Conservation (phyloP, 2,329 filamentous ascomycete genomes). For the Claviceps sp. region DNA sequence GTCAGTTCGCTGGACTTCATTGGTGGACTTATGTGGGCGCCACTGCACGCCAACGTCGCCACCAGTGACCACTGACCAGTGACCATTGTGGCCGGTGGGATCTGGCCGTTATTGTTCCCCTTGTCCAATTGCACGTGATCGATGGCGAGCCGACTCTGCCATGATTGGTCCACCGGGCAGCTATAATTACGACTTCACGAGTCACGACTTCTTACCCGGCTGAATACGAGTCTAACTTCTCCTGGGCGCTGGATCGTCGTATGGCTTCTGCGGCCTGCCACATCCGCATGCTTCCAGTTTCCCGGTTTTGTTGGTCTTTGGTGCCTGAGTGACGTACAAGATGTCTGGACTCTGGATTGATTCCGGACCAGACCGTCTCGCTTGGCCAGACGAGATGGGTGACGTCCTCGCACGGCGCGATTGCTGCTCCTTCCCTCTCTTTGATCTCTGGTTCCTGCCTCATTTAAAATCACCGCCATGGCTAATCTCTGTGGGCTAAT, state of each 20-base stretch:
- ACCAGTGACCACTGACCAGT: too few species aligned
- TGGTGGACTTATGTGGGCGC: too few species aligned
- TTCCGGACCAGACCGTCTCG: neutral
- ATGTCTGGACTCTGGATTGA: too few species aligned
- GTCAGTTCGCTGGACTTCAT: too few species aligned
- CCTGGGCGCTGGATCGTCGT: neutral
- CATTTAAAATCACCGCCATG: neutral
- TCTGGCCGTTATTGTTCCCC: too few species aligned
- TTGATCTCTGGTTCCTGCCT: neutral
- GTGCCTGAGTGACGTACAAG: neutral
- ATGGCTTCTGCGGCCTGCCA: neutral
- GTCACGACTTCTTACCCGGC: neutral
- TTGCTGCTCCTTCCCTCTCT: neutral
- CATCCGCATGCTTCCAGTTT: neutral
- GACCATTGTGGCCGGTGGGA: too few species aligned
- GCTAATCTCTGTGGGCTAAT: neutral
- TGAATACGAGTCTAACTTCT: neutral
- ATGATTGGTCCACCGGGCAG: too few species aligned
- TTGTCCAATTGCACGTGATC: too few species aligned
- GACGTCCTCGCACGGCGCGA: neutral
- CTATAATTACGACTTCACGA: too few species aligned
- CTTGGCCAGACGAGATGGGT: neutral
- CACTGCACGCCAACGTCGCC: too few species aligned
- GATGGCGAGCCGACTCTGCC: neutral
- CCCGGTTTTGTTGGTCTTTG: neutral